These are phyloP conservation scores for Saposhnikovia divaricata DNA, from an alignment of 129 eudicot genomes.

Conservation along the genomic window DNA sequence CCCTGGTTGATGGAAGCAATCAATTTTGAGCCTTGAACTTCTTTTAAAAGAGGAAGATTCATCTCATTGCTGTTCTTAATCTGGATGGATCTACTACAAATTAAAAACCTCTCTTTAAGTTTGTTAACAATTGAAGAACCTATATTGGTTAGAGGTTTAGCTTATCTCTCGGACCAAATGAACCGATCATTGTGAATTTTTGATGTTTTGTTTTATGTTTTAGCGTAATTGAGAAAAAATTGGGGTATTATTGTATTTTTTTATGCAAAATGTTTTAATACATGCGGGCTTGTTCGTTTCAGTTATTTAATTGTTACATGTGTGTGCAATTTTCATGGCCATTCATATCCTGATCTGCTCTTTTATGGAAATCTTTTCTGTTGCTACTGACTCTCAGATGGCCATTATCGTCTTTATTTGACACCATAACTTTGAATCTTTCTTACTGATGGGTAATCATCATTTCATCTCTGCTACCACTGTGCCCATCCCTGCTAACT, in stretches of 20 bases:
- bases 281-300: background rate
- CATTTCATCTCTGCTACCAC: background rate
- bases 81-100: background rate
- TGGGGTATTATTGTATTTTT: background rate
- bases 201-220: background rate
- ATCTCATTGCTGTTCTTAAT: background rate
- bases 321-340: background rate
- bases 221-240: background rate
- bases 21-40: conserved; percentile 11
- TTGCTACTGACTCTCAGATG: background rate
- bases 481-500: background rate
- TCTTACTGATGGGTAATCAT: background rate
- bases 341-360: too few relatives aligned
- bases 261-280: background rate
- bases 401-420: background rate
- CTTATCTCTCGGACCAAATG: background rate
- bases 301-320: background rate
- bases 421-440: background rate
- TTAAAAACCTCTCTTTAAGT: background rate
- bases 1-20: conserved; percentile 16
- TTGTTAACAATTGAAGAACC: background rate
- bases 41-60: background rate
- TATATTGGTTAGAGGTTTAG: background rate
- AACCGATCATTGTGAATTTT: background rate
- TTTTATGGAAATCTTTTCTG: too few relatives aligned